Evolutionary conservation across 805 yeast species (phyloP).

Genomic region (Candida fluviatilis): DNA sequence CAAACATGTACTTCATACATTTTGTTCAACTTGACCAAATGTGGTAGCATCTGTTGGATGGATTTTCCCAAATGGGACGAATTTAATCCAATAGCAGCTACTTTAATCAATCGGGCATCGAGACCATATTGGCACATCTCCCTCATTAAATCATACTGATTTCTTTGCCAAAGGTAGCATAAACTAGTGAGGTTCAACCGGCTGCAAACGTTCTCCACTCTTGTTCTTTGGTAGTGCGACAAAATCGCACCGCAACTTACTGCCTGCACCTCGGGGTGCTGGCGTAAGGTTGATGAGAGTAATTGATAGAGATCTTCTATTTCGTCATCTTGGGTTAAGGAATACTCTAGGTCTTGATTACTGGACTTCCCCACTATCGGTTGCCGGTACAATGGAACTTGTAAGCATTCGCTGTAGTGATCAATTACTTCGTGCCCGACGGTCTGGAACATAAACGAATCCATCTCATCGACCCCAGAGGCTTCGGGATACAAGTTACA

Average conservation of each 20-base stretch:
- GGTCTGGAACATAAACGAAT: constrained; percentile 96
- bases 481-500: constrained; percentile 65
- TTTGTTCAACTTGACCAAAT: constrained; percentile 51
- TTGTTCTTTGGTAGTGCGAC: constrained; percentile 89
- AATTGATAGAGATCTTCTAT: constrained; percentile 75
- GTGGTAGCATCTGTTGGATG: constrained; percentile 58
- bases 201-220: constrained; percentile 88
- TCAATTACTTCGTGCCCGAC: constrained; percentile 84
- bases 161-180: constrained; percentile 86
- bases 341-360: constrained; percentile 66
- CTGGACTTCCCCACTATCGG: constrained; percentile 60
- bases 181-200: constrained; percentile 65
- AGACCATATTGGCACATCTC: constrained; percentile 68
- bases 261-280: constrained; percentile 72
- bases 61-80: constrained; percentile 64
- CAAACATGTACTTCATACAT: constrained; percentile 85
- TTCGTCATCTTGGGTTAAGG: constrained; percentile 69
- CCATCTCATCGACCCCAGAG: constrained; percentile 56
- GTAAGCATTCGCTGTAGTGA: constrained; percentile 63
- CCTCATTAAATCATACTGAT: constrained; percentile 71
- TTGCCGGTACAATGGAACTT: constrained; percentile 73
- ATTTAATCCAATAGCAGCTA: constrained; percentile 85
- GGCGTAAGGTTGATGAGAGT: constrained; percentile 40
- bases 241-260: constrained; percentile 95
- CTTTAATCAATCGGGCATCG: constrained; percentile 86